A percentile compares a stretch with the other conserved stretches of the same genome.
These are phyloP conservation scores for Didymella keratinophila DNA, from an alignment of 2,329 filamentous ascomycete species.

Conservation along the genomic window DNA sequence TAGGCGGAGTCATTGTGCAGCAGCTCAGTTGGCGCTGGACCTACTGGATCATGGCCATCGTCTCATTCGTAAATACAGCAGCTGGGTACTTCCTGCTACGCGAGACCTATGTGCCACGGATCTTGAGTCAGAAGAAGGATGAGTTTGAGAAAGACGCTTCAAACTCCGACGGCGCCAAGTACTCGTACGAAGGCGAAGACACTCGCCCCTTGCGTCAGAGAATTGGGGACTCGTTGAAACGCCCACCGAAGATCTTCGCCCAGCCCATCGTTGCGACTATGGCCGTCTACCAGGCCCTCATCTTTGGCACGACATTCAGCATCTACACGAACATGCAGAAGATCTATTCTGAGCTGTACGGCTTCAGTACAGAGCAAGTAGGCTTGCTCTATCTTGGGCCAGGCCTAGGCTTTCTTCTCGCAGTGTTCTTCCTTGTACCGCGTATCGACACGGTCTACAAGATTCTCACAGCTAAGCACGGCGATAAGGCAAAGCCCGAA, in stretches of 20 bases:
- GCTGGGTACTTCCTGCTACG: constrained; percentile 54
- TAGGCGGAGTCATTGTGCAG: constrained; percentile 56
- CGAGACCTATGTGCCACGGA: constrained; percentile 56
- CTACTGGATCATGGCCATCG: constrained; percentile 57
- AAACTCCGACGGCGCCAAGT: constrained; percentile 41
- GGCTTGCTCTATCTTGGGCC: constrained; percentile 57
- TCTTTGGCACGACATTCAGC: constrained; percentile 59
- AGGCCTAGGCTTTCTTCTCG: constrained; percentile 54
- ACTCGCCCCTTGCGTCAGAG: constrained; percentile 48
- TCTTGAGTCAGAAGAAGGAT: constrained; percentile 49
- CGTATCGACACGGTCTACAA: constrained; percentile 60
- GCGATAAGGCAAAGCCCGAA: constrained; percentile 53
- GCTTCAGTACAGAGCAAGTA: constrained; percentile 57
- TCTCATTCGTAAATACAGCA: constrained; percentile 51
- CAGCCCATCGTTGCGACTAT: constrained; percentile 58
- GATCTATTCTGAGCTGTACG: constrained; percentile 55
- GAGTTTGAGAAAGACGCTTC: constrained; percentile 43
- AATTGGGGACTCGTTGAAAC: constrained; percentile 48
- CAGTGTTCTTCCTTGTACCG: constrained; percentile 57
- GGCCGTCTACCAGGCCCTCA: constrained; percentile 56
- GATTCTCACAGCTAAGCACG: constrained; percentile 51
- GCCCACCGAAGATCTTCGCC: constrained; percentile 54
- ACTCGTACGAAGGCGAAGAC: constrained; percentile 56
- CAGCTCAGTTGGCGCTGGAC: constrained; percentile 58
- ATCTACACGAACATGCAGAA: constrained; percentile 60